Evolutionary conservation across 2,329 filamentous ascomycete species (phyloP).

Genomic region (Calcarisporium arbuscula): DNA sequence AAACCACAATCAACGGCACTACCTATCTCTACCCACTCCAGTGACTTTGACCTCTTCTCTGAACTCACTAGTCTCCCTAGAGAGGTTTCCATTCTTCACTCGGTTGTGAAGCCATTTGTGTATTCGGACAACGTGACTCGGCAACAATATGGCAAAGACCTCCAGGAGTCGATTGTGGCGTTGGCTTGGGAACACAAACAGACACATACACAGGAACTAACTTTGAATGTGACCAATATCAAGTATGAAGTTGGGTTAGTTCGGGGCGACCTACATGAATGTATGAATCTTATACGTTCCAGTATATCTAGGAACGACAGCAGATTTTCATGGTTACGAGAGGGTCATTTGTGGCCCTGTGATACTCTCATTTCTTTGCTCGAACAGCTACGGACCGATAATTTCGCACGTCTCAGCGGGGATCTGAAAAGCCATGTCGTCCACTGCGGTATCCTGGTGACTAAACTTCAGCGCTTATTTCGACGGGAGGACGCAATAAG

Average conservation of each 20-base stretch:
- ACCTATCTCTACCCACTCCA: no score
- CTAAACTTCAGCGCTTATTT: slow-evolving; percentile 13
- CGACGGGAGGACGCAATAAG: slow-evolving; percentile 1
- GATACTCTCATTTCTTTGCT: slow-evolving; percentile 20
- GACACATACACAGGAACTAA: background rate
- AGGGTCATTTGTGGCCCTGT: slow-evolving; percentile 39
- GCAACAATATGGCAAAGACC: slow-evolving; percentile 14
- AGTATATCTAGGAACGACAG: background rate
- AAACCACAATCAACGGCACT: no score
- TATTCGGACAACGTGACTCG: slow-evolving; percentile 3
- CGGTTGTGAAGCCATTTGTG: slow-evolving; percentile 14
- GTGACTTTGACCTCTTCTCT: no score
- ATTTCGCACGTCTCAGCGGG: slow-evolving; percentile 19
- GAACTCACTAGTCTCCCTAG: no score
- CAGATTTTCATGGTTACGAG: slow-evolving; percentile 2
- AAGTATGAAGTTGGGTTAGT: background rate
- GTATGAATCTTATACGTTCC: background rate
- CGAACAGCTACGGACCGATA: slow-evolving; percentile 32
- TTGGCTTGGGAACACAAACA: no score
- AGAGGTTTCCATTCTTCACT: background rate
- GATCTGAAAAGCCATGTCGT: slow-evolving; percentile 35
- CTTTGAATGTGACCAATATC: background rate
- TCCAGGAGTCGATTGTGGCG: slow-evolving; percentile 5
- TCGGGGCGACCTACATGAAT: background rate
- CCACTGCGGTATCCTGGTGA: slow-evolving; percentile 35